Evolutionary conservation across 176 grass and related monocot species (phyloP).

Genomic region (Oryza glumipatula): DNA sequence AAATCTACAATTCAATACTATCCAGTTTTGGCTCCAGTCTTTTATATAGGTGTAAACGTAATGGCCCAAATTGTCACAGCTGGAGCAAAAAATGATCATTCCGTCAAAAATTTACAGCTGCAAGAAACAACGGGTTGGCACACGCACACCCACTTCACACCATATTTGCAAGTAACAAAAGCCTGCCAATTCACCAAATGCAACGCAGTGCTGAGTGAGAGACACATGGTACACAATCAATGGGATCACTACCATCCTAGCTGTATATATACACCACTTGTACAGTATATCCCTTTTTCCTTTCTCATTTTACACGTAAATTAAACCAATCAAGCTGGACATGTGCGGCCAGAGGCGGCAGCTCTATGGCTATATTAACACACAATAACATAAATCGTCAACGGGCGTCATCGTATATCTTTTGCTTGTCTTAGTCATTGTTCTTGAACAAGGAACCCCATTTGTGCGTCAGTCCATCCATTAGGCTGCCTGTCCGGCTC

Average conservation of each 20-base stretch:
- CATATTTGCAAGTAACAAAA: slow-evolving; percentile 31
- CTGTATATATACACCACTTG: slow-evolving; percentile 49
- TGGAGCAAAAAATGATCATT: not conserved
- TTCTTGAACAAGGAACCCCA: slow-evolving; percentile 88
- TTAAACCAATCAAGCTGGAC: slow-evolving; percentile 44
- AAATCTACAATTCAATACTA: not conserved
- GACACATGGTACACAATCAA: slow-evolving; percentile 45
- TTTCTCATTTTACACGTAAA: slow-evolving; percentile 52
- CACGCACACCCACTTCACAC: not conserved
- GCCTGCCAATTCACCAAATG: slow-evolving; percentile 29
- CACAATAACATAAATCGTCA: slow-evolving; percentile 36
- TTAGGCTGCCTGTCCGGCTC: slow-evolving; percentile 58
- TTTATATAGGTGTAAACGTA: too few relatives aligned
- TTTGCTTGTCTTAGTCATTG: slow-evolving; percentile 51
- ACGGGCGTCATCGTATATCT: slow-evolving; percentile 4
- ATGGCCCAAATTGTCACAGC: not conserved
- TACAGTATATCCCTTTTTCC: slow-evolving; percentile 43
- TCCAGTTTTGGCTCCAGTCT: too few relatives aligned
- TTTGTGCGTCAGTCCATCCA: slow-evolving; percentile 80
- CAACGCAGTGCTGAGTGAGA: not conserved
- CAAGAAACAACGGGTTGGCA: not conserved
- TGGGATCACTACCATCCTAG: slow-evolving; percentile 35
- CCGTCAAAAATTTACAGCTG: not conserved
- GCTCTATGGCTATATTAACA: slow-evolving; percentile 51
- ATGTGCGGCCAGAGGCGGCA: slow-evolving; percentile 12